These are phyloP conservation scores for Oxytropis ochrocephala DNA, from an alignment of 306 rosid species.

Conservation along the genomic window DNA sequence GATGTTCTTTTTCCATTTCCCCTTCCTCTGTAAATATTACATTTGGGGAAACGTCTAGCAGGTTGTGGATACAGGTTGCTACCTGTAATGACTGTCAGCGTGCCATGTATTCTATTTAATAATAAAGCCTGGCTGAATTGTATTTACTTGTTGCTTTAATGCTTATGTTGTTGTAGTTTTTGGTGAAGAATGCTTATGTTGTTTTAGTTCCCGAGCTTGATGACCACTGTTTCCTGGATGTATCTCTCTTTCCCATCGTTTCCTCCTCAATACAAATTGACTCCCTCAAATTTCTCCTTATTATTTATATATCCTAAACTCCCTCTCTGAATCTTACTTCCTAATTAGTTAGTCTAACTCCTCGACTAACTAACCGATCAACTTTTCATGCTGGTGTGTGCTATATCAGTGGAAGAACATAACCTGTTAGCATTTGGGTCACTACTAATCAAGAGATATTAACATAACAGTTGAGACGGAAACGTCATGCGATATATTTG, in stretches of 20 bases:
- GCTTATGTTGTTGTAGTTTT: not conserved
- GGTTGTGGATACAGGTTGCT: conserved; percentile 44
- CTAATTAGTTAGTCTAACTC: not conserved
- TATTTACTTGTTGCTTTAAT: not conserved
- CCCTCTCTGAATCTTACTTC: not conserved
- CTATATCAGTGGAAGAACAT: not conserved
- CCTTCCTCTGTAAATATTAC: conserved; percentile 49
- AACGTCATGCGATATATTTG: not conserved
- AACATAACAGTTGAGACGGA: conserved; percentile 13
- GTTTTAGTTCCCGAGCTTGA: not conserved
- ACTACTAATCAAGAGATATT: not conserved
- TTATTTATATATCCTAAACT: not conserved
- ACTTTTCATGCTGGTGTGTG: not conserved
- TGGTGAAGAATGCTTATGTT: not conserved
- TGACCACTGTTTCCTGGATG: not conserved
- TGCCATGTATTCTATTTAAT: conserved; percentile 43
- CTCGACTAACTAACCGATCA: not conserved
- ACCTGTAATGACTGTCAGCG: conserved; percentile 43
- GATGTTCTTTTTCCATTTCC: conserved; percentile 15
- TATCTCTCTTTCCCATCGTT: too few relatives aligned
- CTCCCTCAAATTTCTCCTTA: not conserved
- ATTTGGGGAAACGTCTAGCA: conserved; percentile 32
- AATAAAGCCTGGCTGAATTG: conserved; percentile 37
- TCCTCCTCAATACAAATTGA: too few relatives aligned
- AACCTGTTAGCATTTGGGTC: conserved; percentile 7